These are phyloP conservation scores for Apostasia shenzhenica DNA, from an alignment of 106 monocot species.

Conservation along the genomic window DNA sequence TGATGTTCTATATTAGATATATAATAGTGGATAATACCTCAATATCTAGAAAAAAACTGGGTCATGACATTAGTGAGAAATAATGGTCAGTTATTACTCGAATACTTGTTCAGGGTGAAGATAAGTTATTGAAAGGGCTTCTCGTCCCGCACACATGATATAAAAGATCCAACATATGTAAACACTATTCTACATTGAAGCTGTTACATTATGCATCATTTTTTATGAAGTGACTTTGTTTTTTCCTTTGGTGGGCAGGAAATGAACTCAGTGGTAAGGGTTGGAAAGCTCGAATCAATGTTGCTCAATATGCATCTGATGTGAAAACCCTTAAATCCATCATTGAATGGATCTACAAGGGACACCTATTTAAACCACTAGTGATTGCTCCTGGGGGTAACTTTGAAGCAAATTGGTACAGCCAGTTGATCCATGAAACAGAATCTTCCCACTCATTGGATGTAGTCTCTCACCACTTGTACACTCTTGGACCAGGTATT, in stretches of 20 bases:
- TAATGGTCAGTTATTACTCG: no score
- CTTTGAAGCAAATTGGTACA: slow-evolving; percentile 66
- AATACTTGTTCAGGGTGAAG: no score
- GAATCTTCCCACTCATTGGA: slow-evolving; percentile 53
- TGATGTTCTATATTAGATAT: no score
- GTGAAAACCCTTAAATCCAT: slow-evolving; percentile 45
- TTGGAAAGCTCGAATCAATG: slow-evolving; percentile 50
- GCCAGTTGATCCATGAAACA: slow-evolving; percentile 42
- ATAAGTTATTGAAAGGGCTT: not conserved
- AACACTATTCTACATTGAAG: no score
- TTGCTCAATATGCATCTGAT: slow-evolving; percentile 67
- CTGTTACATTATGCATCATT: no score
- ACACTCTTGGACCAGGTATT: slow-evolving; percentile 88
- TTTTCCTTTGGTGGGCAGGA: slow-evolving; percentile 26
- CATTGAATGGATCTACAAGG: slow-evolving; percentile 43
- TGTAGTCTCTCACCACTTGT: slow-evolving; percentile 92
- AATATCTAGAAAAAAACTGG: no score
- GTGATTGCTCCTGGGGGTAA: slow-evolving; percentile 81
- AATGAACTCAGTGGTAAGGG: slow-evolving; percentile 88
- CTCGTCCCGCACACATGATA: not conserved
- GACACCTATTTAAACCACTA: slow-evolving; percentile 39
- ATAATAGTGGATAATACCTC: no score
- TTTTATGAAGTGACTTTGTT: not conserved
- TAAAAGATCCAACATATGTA: no score
- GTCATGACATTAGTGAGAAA: no score